Evolutionary conservation across 345 rosid genomes (phyloP).

Genomic region (Euphorbia tirucalli): DNA sequence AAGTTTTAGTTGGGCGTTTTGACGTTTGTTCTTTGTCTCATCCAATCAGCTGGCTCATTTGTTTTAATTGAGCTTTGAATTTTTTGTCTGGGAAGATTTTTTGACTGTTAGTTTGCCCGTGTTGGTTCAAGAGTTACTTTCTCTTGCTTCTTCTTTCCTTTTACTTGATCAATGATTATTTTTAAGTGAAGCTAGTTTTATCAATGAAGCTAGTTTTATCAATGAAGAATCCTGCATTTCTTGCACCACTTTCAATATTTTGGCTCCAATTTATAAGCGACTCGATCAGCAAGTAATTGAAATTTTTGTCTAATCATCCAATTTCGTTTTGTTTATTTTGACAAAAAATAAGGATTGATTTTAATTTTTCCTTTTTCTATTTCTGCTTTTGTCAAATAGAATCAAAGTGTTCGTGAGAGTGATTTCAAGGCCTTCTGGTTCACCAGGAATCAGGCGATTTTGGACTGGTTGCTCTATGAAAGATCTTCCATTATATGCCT

Average conservation of each 20-base stretch:
- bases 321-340: too few relatives aligned
- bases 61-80: too few relatives aligned
- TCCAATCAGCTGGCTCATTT: too few relatives aligned
- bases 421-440: conserved; percentile 55
- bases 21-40: too few relatives aligned
- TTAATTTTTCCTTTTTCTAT: not conserved
- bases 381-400: conserved; percentile 33
- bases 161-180: too few relatives aligned
- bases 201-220: conserved; percentile 15
- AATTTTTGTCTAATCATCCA: too few relatives aligned
- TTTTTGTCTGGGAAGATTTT: too few relatives aligned
- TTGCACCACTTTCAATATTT: conserved; percentile 76
- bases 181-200: conserved; percentile 19
- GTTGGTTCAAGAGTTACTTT: too few relatives aligned
- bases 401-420: conserved; percentile 65
- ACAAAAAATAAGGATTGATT: too few relatives aligned
- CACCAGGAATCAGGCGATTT: conserved; percentile 53
- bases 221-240: conserved; percentile 44
- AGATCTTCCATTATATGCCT: conserved; percentile 69
- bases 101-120: too few relatives aligned
- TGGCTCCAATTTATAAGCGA: conserved; percentile 81
- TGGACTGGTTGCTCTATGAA: conserved; percentile 61
- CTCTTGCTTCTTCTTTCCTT: too few relatives aligned
- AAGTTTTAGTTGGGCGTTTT: too few relatives aligned
- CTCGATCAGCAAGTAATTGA: conserved; percentile 51